Conservation (phyloP, 306 rosid genomes). For the Hippophae tibetana region DNA sequence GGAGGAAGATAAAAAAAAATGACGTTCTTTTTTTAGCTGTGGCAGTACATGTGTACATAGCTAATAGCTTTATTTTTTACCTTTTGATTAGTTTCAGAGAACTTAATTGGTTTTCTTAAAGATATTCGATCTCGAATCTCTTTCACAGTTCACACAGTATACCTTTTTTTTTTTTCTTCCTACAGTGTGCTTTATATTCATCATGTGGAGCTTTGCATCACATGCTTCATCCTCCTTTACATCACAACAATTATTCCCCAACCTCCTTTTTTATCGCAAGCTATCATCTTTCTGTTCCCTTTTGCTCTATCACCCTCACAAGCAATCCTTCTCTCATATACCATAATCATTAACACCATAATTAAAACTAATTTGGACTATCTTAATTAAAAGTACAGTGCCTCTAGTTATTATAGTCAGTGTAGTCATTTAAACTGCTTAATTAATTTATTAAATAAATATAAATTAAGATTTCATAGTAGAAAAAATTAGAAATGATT, state of each 20-base stretch:
- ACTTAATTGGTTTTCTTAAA: too few species aligned
- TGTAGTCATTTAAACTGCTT: constrained; percentile 3
- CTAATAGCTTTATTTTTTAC: too few species aligned
- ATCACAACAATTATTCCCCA: constrained; percentile 26
- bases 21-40: not conserved
- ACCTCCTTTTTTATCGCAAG: constrained; percentile 12
- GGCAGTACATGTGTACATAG: too few species aligned
- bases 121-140: too few species aligned
- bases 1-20: not conserved
- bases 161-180: constrained; percentile 3
- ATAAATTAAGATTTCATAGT: constrained; percentile 13
- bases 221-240: constrained; percentile 42
- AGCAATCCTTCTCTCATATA: constrained; percentile 11
- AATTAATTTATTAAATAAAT: not conserved
- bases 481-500: constrained; percentile 7
- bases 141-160: not conserved
- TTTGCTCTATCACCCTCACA: constrained; percentile 6
- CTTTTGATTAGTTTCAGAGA: too few species aligned
- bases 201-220: constrained; percentile 38
- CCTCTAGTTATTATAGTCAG: not conserved
- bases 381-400: constrained; percentile 9
- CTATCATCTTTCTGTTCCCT: constrained; percentile 21
- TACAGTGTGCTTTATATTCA: constrained; percentile 3
- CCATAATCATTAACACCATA: constrained; percentile 20
- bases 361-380: constrained; percentile 18